These are phyloP conservation scores for Fusarium staphyleae DNA, from an alignment of 2,329 filamentous ascomycete genomes.

Conservation along the genomic window DNA sequence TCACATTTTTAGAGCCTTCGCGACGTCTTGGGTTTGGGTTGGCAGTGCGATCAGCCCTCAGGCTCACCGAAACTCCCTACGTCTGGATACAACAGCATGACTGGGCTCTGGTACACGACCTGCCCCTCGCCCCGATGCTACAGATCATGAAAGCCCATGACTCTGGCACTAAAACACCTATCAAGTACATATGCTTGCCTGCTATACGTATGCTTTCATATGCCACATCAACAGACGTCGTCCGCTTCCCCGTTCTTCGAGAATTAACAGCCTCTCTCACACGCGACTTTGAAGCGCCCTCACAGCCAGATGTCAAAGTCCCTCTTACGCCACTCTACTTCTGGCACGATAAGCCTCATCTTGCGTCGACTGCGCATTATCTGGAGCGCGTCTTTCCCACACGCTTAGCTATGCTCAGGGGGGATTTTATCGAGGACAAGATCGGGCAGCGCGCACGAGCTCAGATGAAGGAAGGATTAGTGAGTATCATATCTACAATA, in stretches of 20 bases:
- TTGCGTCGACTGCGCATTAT: slow-evolving; percentile 59
- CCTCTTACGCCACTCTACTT: slow-evolving; percentile 64
- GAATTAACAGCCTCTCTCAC: slow-evolving; percentile 52
- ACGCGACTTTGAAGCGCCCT: slow-evolving; percentile 46
- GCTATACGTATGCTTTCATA: slow-evolving; percentile 61
- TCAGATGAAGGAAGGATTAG: slow-evolving; percentile 61
- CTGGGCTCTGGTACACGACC: slow-evolving; percentile 56
- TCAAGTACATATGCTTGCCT: slow-evolving; percentile 62
- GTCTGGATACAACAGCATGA: slow-evolving; percentile 67
- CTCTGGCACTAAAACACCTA: slow-evolving; percentile 43
- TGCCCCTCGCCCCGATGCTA: slow-evolving; percentile 55
- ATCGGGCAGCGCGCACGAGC: slow-evolving; percentile 61
- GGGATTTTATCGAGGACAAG: slow-evolving; percentile 64
- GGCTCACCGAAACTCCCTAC: slow-evolving; percentile 56
- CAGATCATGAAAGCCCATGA: slow-evolving; percentile 53
- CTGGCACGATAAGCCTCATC: slow-evolving; percentile 66
- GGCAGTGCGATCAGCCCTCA: slow-evolving; percentile 59
- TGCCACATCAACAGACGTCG: slow-evolving; percentile 55
- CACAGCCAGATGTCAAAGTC: slow-evolving; percentile 37
- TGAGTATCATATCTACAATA: neutral
- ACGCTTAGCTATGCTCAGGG: slow-evolving; percentile 57
- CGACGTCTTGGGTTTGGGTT: slow-evolving; percentile 61
- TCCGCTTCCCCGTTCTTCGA: slow-evolving; percentile 51
- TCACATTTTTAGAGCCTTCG: slow-evolving; percentile 58
- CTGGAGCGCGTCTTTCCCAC: slow-evolving; percentile 57